phyloP scores from a whole-genome alignment of 1,284 basidiomycete species.

The Heterobasidion occidentale region DNA sequence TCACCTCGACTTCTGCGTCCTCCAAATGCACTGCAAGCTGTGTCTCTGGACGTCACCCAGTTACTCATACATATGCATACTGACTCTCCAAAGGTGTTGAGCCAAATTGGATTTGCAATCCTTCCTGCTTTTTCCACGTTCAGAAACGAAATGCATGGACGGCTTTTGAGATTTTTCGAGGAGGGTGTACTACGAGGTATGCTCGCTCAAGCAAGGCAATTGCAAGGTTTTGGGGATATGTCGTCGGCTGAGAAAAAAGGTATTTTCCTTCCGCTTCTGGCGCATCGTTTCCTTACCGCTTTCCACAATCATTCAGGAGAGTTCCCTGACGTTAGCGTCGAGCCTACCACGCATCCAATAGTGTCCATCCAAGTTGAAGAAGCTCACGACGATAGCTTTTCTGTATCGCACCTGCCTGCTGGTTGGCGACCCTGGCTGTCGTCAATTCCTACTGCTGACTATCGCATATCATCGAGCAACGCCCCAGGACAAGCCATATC shows the following conservation, averaged over 20 bases:
- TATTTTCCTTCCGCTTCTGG: background rate
- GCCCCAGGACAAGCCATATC: conserved; percentile 47
- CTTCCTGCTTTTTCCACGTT: conserved; percentile 66
- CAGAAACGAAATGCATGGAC: conserved; percentile 43
- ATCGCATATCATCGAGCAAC: conserved; percentile 38
- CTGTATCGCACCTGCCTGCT: background rate
- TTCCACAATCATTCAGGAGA: conserved; percentile 1
- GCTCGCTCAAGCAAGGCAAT: conserved; percentile 22
- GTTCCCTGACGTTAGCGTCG: background rate
- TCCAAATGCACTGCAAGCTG: conserved; percentile 56
- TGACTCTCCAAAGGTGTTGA: conserved; percentile 41
- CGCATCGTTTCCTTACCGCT: background rate
- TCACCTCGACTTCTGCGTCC: conserved; percentile 51
- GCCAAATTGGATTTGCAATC: conserved; percentile 52
- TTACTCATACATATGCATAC: conserved; percentile 47
- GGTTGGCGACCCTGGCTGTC: conserved; percentile 25
- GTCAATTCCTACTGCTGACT: conserved; percentile 7
- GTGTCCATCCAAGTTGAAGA: conserved; percentile 59
- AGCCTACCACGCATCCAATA: conserved; percentile 20
- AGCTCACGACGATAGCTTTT: conserved; percentile 27
- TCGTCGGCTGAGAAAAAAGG: conserved; percentile 1
- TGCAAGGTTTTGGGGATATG: conserved; percentile 1
- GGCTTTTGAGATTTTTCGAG: conserved; percentile 58
- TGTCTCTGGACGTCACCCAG: conserved; percentile 55
- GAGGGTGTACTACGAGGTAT: conserved; percentile 43